These are phyloP conservation scores for grape (Vitis vinifera) DNA, from an alignment of 164 flowering plant species.

Conservation along the genomic window ASM3070453v1 NC_081805.1:10732501-10733000, in stretches of 20 bases:
- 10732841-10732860: conserved; percentile 61
- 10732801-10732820: conserved; percentile 73
- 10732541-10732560: no score
- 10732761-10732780: not conserved
- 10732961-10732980: conserved; percentile 36
- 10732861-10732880: conserved; percentile 59
- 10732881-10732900: conserved; percentile 45
- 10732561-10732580: no score
- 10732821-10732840: conserved; percentile 50
- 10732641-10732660: no score
- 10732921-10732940: not conserved
- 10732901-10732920: not conserved
- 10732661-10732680: no score
- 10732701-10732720: no score
- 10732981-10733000: conserved; percentile 93
- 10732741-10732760: not conserved
- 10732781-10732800: conserved; percentile 64
- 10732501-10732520: no score
- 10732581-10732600: no score
- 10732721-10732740: not conserved
- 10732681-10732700: no score
- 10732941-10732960: not conserved
- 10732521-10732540: no score
- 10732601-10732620: no score
- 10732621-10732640: no score